Evolutionary conservation across 441 rosid genomes (phyloP).

Genomic region (Manihot esculenta): DNA sequence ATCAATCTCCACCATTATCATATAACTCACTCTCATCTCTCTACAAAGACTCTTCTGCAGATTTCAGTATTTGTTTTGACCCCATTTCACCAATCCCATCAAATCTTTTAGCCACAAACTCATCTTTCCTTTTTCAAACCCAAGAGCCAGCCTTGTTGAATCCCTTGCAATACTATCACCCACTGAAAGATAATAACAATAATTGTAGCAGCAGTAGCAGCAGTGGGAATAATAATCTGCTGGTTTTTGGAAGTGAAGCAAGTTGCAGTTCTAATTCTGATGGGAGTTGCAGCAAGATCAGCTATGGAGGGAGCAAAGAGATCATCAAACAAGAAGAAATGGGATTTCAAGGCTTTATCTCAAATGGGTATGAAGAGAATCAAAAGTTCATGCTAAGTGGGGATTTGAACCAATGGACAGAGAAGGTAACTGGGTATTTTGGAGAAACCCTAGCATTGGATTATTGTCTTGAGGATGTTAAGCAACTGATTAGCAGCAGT

Average conservation of each 20-base stretch:
- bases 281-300: slow-evolving; percentile 48
- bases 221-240: slow-evolving; percentile 18
- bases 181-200: slow-evolving; percentile 22
- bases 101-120: slow-evolving; percentile 8
- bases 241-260: slow-evolving; percentile 53
- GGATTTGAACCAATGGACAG: slow-evolving; percentile 32
- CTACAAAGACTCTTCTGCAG: slow-evolving; percentile 33
- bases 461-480: slow-evolving; percentile 45
- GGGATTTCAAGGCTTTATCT: slow-evolving; percentile 27
- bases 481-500: slow-evolving; percentile 39
- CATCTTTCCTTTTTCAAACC: slow-evolving; percentile 28
- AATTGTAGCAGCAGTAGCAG: not conserved
- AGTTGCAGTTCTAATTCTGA: slow-evolving; percentile 56
- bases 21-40: slow-evolving; percentile 31
- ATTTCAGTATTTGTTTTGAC: no score
- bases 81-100: slow-evolving; percentile 33
- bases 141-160: slow-evolving; percentile 33
- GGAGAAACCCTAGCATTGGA: slow-evolving; percentile 25
- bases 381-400: slow-evolving; percentile 36
- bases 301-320: slow-evolving; percentile 35
- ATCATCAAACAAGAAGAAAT: slow-evolving; percentile 49
- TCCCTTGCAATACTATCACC: slow-evolving; percentile 33
- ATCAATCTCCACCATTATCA: slow-evolving; percentile 28
- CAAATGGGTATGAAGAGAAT: slow-evolving; percentile 36
- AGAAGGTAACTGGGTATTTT: slow-evolving; percentile 28